A percentile compares a stretch with the other conserved stretches of the same genome.
Evolutionary conservation across 2,329 filamentous ascomycete genomes (phyloP).

Genomic region (Aspergillus ruber): DNA sequence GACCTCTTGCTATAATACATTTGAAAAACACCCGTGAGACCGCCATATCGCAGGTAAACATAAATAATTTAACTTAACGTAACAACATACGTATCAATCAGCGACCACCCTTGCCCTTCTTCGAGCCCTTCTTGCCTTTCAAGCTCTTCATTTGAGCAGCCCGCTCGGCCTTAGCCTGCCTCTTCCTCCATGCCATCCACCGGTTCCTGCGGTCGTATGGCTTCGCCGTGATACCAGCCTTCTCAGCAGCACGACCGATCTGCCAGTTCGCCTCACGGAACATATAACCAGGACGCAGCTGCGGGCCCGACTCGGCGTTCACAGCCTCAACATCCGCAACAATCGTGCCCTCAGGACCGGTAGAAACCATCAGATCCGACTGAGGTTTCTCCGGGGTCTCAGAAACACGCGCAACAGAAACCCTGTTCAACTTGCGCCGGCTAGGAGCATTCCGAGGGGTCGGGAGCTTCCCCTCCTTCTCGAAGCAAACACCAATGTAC

Average conservation of each 20-base stretch:
- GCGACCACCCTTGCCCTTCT: constrained; percentile 29
- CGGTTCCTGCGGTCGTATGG: constrained; percentile 53
- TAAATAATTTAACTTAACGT: constrained; percentile 8
- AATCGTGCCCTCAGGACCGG: constrained; percentile 15
- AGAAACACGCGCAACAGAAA: constrained; percentile 40
- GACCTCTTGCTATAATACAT: constrained; percentile 30
- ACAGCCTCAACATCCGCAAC: constrained; percentile 18
- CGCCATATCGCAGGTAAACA: constrained; percentile 21
- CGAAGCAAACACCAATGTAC: constrained; percentile 89
- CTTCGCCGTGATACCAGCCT: constrained; percentile 51
- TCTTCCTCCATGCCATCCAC: constrained; percentile 61
- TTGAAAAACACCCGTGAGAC: constrained; percentile 17
- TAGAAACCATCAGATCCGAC: constrained; percentile 19
- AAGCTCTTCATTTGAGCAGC: constrained; percentile 50
- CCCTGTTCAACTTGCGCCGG: constrained; percentile 69
- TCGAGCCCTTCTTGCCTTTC: constrained; percentile 39
- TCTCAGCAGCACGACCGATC: constrained; percentile 59
- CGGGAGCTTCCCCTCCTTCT: constrained; percentile 73
- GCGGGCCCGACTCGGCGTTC: constrained; percentile 22
- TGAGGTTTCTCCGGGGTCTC: constrained; percentile 16
- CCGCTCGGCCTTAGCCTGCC: constrained; percentile 43
- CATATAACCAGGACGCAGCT: constrained; percentile 53
- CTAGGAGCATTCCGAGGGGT: constrained; percentile 67
- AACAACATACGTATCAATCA: constrained; percentile 16
- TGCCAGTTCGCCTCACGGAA: constrained; percentile 62